phyloP scores from a whole-genome alignment of 164 flowering plant species.

The Akebia trifoliata region DNA sequence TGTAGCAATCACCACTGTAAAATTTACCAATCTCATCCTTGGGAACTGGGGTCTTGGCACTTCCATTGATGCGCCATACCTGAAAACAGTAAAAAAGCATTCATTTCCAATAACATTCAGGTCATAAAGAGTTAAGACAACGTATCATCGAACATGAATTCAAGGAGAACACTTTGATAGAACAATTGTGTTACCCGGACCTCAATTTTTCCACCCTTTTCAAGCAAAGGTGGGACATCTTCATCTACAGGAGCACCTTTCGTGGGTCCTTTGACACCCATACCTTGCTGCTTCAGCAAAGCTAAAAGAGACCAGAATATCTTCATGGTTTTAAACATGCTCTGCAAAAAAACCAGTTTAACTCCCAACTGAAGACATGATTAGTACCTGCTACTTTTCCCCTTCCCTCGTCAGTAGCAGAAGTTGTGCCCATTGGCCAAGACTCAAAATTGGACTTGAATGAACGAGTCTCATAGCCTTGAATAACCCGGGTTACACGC shows the following conservation, averaged over 20 bases:
- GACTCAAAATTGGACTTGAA: slow-evolving; percentile 95
- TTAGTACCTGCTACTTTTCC: slow-evolving; percentile 97
- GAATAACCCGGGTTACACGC: slow-evolving; percentile 75
- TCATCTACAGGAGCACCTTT: slow-evolving; percentile 76
- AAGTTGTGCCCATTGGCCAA: slow-evolving; percentile 81
- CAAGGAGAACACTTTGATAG: too few species aligned
- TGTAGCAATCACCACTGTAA: slow-evolving; percentile 94
- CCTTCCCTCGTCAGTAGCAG: slow-evolving; percentile 90
- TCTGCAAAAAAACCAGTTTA: slow-evolving; percentile 5
- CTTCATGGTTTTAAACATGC: too few species aligned
- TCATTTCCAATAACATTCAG: too few species aligned
- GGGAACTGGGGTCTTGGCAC: slow-evolving; percentile 83
- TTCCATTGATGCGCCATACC: slow-evolving; percentile 94
- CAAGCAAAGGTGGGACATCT: slow-evolving; percentile 93
- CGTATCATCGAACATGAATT: too few species aligned
- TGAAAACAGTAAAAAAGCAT: slow-evolving; percentile 22
- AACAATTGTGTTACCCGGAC: slow-evolving; percentile 30
- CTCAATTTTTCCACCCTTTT: slow-evolving; percentile 91
- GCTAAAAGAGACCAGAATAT: slow-evolving; percentile 40
- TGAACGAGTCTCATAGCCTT: slow-evolving; percentile 90
- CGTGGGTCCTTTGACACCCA: slow-evolving; percentile 65
- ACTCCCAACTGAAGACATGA: neutral
- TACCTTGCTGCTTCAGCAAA: slow-evolving; percentile 97
- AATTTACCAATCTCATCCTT: slow-evolving; percentile 91
- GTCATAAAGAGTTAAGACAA: too few species aligned